These are phyloP conservation scores for Yarrowia sp. DNA, from an alignment of 805 yeast species.

Conservation along the genomic window DNA sequence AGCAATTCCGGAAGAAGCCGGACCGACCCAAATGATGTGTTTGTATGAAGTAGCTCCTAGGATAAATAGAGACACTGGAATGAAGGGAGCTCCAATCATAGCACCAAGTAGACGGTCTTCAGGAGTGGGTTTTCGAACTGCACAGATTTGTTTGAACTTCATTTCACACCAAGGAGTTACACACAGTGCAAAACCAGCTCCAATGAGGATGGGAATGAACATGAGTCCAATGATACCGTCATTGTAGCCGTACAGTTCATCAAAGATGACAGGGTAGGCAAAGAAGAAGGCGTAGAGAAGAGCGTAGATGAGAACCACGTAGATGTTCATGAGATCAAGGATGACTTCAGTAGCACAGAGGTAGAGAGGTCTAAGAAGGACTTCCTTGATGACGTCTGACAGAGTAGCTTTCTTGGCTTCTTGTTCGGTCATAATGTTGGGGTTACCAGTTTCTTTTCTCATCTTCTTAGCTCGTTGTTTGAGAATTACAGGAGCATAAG, in stretches of 20 bases:
- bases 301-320: constrained; percentile 88
- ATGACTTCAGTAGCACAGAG: constrained; percentile 81
- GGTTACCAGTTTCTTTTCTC: constrained; percentile 78
- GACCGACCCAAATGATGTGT: constrained; percentile 51
- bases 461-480: constrained; percentile 65
- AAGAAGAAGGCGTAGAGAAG: constrained; percentile 89
- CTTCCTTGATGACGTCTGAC: constrained; percentile 62
- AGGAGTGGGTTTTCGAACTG: constrained; percentile 49
- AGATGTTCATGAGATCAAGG: constrained; percentile 75
- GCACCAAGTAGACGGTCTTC: constrained; percentile 57
- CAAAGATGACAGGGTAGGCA: constrained; percentile 87
- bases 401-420: constrained; percentile 80
- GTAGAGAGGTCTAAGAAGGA: constrained; percentile 71
- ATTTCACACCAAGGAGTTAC: constrained; percentile 77
- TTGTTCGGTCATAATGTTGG: constrained; percentile 89
- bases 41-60: constrained; percentile 59
- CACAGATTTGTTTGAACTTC: constrained; percentile 51
- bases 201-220: constrained; percentile 87
- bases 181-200: constrained; percentile 69
- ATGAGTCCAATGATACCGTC: constrained; percentile 81
- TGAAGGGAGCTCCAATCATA: constrained; percentile 47
- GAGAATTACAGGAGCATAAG: constrained; percentile 84
- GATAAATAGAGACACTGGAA: constrained; percentile 54
- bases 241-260: constrained; percentile 66
- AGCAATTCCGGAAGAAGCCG: constrained; percentile 54